Evolutionary conservation across 2,329 filamentous ascomycete genomes (phyloP).

Genomic region (Macrophomina phaseolina): DNA sequence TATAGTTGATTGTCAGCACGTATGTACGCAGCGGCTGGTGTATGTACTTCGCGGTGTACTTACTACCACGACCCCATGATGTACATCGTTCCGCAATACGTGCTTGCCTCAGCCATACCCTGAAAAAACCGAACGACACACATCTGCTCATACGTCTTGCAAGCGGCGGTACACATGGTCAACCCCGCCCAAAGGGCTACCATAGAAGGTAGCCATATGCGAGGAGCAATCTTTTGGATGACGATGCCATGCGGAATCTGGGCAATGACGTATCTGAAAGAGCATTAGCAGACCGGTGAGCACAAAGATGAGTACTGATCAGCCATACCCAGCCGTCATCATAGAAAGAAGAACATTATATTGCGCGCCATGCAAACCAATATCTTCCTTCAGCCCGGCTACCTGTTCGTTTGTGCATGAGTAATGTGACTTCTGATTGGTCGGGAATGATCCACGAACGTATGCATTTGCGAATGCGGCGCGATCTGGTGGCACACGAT

Average conservation of each 20-base stretch:
- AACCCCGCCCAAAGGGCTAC: constrained; percentile 38
- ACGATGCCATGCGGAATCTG: constrained; percentile 40
- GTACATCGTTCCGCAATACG: constrained; percentile 40
- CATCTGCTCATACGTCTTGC: constrained; percentile 37
- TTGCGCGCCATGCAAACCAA: constrained; percentile 36
- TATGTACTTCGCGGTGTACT: constrained; percentile 23
- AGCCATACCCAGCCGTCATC: constrained; percentile 37
- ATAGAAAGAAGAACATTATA: constrained; percentile 39
- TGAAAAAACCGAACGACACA: constrained; percentile 38
- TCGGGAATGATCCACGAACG: constrained; percentile 26
- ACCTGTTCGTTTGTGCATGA: constrained; percentile 29
- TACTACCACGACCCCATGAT: constrained; percentile 40
- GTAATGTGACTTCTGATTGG: neutral
- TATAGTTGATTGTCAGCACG: too few species aligned
- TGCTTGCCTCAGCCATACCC: constrained; percentile 37
- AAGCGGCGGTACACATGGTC: constrained; percentile 39
- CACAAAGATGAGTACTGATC: too few species aligned
- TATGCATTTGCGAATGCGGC: constrained; percentile 41
- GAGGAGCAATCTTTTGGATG: constrained; percentile 37
- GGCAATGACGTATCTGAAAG: constrained; percentile 33
- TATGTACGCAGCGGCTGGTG: too few species aligned
- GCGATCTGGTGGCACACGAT: constrained; percentile 31
- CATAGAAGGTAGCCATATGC: constrained; percentile 40
- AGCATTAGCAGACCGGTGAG: constrained; percentile 10
- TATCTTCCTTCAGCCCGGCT: constrained; percentile 37